These are phyloP conservation scores for Eurotiales sp. DNA, from an alignment of 2,329 filamentous ascomycete genomes.

Conservation along the genomic window DNA sequence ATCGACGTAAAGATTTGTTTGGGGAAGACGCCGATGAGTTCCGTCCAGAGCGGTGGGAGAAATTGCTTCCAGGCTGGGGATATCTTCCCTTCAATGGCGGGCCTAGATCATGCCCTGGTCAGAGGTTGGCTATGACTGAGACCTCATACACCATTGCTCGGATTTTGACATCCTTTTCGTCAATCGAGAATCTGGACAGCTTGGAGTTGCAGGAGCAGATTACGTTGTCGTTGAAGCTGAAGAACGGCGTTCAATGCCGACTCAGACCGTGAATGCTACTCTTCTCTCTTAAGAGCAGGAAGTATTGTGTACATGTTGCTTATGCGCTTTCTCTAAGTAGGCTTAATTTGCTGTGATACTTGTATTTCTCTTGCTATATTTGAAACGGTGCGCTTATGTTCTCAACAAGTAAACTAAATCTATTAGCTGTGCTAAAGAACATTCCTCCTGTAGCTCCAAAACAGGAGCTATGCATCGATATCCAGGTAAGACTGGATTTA, in stretches of 20 bases:
- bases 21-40: conserved; percentile 41
- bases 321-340: not conserved
- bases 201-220: not conserved
- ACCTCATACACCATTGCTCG: conserved; percentile 4
- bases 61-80: conserved; percentile 5
- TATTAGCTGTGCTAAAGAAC: too few relatives aligned
- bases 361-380: too few relatives aligned
- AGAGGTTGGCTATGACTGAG: conserved; percentile 9
- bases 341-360: too few relatives aligned
- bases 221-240: conserved; percentile 1
- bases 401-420: too few relatives aligned
- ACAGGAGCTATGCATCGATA: too few relatives aligned
- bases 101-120: conserved; percentile 1
- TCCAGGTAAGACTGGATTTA: too few relatives aligned
- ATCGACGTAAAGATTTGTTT: conserved; percentile 57
- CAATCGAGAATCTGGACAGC: conserved; percentile 14
- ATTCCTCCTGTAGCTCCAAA: too few relatives aligned
- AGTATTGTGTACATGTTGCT: too few relatives aligned
- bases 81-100: conserved; percentile 12
- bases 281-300: too few relatives aligned
- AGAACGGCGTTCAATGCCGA: not conserved
- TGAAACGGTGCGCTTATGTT: too few relatives aligned
- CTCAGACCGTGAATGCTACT: not conserved
- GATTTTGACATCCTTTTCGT: conserved; percentile 58
- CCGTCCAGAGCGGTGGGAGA: conserved; percentile 10